phyloP scores from a whole-genome alignment of 805 yeast species.

The Candida piceae region DNA sequence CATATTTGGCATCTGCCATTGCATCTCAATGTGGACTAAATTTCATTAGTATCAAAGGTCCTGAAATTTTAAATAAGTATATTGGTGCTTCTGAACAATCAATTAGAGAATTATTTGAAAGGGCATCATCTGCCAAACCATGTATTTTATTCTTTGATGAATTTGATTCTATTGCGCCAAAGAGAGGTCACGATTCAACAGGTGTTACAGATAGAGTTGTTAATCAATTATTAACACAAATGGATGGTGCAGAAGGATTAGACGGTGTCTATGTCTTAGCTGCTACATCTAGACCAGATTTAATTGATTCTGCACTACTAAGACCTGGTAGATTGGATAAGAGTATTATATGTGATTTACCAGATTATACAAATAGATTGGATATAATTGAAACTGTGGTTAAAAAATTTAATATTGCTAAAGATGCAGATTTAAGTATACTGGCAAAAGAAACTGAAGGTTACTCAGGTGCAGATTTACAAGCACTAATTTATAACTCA shows the following conservation, averaged over 20 bases:
- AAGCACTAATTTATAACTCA: slow-evolving; percentile 87
- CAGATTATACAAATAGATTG: slow-evolving; percentile 60
- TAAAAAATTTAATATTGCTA: slow-evolving; percentile 54
- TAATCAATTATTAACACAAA: slow-evolving; percentile 92
- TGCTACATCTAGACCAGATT: slow-evolving; percentile 93
- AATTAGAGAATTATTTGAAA: slow-evolving; percentile 85
- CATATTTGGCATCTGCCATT: slow-evolving; percentile 86
- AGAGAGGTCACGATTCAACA: slow-evolving; percentile 95
- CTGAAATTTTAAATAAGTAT: slow-evolving; percentile 89
- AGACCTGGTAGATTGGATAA: slow-evolving; percentile 97
- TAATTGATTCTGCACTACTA: slow-evolving; percentile 88
- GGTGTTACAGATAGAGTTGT: slow-evolving; percentile 98
- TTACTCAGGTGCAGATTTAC: slow-evolving; percentile 92
- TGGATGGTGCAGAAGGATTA: slow-evolving; percentile 98
- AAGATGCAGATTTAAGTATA: slow-evolving; percentile 44
- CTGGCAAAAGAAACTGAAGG: slow-evolving; percentile 65
- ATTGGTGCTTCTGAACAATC: slow-evolving; percentile 97
- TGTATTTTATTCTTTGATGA: slow-evolving; percentile 92
- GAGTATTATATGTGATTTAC: slow-evolving; percentile 86
- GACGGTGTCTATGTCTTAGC: slow-evolving; percentile 97
- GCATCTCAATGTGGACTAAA: slow-evolving; percentile 92
- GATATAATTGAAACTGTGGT: slow-evolving; percentile 65
- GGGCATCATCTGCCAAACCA: slow-evolving; percentile 93
- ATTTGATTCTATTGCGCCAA: slow-evolving; percentile 95
- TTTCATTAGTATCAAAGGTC: slow-evolving; percentile 91